Conservation (phyloP, 352 stramenopile species). For the Phytophthora idaei region DNA sequence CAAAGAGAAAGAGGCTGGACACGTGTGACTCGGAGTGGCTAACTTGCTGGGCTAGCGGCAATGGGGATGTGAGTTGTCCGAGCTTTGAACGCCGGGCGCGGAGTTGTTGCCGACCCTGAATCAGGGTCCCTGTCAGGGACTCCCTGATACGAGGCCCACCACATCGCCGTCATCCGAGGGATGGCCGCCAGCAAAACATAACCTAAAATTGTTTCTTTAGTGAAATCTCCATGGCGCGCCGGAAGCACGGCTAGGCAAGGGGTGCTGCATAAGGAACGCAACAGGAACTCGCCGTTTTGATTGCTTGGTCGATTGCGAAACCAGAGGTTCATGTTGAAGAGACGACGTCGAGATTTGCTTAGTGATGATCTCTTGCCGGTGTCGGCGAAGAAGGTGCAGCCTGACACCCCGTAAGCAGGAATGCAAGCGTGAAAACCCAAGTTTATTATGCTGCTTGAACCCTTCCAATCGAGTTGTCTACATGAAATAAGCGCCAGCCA, state of each 20-base stretch:
- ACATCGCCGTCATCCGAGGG: slow-evolving; percentile 5
- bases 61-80: neutral
- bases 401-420: slow-evolving; percentile 2
- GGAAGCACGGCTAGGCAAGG: neutral
- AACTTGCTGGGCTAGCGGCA: neutral
- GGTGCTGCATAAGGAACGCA: too few relatives aligned
- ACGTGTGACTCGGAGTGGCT: slow-evolving; percentile 3
- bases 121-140: too few relatives aligned
- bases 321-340: slow-evolving; percentile 19
- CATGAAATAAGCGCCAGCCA: slow-evolving; percentile 22
- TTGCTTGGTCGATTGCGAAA: neutral
- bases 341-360: slow-evolving; percentile 4
- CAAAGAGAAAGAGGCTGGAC: neutral
- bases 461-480: slow-evolving; percentile 9
- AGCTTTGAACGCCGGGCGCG: neutral
- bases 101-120: too few relatives aligned
- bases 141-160: slow-evolving; percentile 9
- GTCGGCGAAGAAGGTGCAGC: neutral
- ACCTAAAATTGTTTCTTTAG: too few relatives aligned
- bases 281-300: neutral
- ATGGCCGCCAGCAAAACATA: too few relatives aligned
- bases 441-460: slow-evolving; percentile 16
- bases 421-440: neutral
- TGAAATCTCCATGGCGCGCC: too few relatives aligned
- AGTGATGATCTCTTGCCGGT: slow-evolving; percentile 1